These are phyloP conservation scores for Amniculicola lignicola DNA, from an alignment of 495 filamentous ascomycete species.

Conservation along the genomic window DNA sequence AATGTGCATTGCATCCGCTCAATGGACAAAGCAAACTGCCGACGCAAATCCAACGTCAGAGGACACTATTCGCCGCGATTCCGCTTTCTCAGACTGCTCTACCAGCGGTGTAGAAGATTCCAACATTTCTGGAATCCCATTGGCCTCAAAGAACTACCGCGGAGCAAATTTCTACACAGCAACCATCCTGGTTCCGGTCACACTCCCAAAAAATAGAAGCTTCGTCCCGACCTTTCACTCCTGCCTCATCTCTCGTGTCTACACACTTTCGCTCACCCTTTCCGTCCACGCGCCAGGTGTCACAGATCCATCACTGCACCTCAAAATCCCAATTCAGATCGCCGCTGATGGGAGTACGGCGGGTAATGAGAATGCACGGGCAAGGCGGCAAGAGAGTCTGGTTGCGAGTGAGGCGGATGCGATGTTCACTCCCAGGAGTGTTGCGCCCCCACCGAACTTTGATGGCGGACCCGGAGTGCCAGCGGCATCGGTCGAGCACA, in stretches of 20 bases:
- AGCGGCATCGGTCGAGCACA: background rate
- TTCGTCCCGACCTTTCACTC: constrained; percentile 87
- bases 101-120: constrained; percentile 32
- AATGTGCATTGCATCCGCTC: constrained; percentile 59
- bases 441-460: background rate
- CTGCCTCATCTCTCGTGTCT: constrained; percentile 77
- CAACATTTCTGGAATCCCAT: constrained; percentile 35
- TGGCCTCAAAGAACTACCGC: constrained; percentile 44
- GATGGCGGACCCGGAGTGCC: too few relatives aligned
- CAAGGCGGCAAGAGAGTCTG: constrained; percentile 5
- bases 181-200: constrained; percentile 67
- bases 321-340: constrained; percentile 78
- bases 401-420: constrained; percentile 12
- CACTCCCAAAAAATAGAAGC: constrained; percentile 64
- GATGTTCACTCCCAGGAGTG: constrained; percentile 25
- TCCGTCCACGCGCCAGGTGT: constrained; percentile 57
- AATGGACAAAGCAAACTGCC: constrained; percentile 60
- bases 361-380: constrained; percentile 25
- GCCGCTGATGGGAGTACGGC: constrained; percentile 37
- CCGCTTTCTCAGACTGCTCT: constrained; percentile 47
- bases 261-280: constrained; percentile 68
- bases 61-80: constrained; percentile 54
- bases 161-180: constrained; percentile 61
- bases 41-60: constrained; percentile 10
- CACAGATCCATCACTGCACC: constrained; percentile 54